phyloP scores from a whole-genome alignment of 1,284 basidiomycete species.

The Ceratobasidium sp. region DNA sequence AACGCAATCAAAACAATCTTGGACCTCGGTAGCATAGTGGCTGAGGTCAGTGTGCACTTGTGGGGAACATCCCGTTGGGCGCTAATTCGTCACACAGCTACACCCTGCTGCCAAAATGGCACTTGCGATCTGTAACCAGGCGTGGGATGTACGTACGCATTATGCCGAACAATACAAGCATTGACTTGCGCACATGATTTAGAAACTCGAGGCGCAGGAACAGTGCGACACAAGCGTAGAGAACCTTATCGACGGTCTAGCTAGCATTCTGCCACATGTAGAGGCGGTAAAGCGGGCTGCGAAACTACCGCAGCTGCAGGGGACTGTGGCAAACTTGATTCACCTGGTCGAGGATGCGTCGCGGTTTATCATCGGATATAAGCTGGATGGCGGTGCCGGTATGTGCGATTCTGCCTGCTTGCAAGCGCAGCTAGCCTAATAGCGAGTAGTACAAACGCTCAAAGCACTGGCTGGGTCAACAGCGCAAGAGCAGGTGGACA shows the following conservation, averaged over 20 bases:
- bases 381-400: neutral
- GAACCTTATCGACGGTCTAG: neutral
- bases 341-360: conserved; percentile 1
- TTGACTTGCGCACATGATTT: too few species aligned
- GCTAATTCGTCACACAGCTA: neutral
- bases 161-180: too few species aligned
- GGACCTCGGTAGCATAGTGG: neutral
- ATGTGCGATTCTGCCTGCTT: neutral
- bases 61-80: too few species aligned
- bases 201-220: conserved; percentile 3
- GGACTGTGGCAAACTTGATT: neutral
- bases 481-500: conserved; percentile 2
- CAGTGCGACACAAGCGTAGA: neutral
- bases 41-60: neutral
- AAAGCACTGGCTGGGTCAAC: neutral
- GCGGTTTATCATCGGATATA: neutral
- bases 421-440: too few species aligned
- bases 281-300: neutral
- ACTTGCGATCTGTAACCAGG: neutral
- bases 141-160: neutral
- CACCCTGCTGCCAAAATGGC: conserved; percentile 2
- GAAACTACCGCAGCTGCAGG: neutral
- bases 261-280: neutral
- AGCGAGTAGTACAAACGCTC: neutral
- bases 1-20: neutral